Evolutionary conservation across 2,329 filamentous ascomycete species (phyloP).

Genomic region (Ploettnerulaceae sp.): DNA sequence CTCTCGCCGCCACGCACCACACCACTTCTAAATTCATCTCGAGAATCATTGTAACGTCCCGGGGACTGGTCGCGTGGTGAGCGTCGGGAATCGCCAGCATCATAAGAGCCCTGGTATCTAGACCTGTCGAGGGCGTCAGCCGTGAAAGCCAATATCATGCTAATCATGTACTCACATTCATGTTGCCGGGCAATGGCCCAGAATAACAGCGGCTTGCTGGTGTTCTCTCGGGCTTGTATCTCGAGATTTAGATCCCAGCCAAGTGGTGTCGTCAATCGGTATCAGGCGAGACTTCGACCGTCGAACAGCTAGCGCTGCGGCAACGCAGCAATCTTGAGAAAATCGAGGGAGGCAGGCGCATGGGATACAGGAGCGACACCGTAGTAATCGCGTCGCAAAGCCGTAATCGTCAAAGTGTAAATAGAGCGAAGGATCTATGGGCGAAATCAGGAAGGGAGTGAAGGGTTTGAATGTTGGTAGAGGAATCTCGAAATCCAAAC

Average conservation of each 20-base stretch:
- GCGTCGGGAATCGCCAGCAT: slow-evolving; percentile 36
- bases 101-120: slow-evolving; percentile 36
- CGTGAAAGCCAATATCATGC: neutral
- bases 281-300: neutral
- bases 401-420: too few relatives aligned
- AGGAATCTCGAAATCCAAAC: too few relatives aligned
- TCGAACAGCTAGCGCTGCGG: slow-evolving; percentile 1
- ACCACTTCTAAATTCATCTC: slow-evolving; percentile 31
- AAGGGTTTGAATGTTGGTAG: too few relatives aligned
- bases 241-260: neutral
- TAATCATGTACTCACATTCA: slow-evolving; percentile 11
- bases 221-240: neutral
- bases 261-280: neutral
- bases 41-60: slow-evolving; percentile 31
- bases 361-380: neutral
- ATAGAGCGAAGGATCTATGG: too few relatives aligned
- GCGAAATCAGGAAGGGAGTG: too few relatives aligned
- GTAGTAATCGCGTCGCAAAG: neutral
- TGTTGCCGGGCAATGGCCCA: slow-evolving; percentile 14
- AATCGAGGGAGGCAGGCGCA: neutral
- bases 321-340: neutral
- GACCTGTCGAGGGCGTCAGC: slow-evolving; percentile 25
- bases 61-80: slow-evolving; percentile 39
- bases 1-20: slow-evolving; percentile 28
- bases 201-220: slow-evolving; percentile 1